phyloP scores from a whole-genome alignment of 202 grass and related monocot species.

The Zoysia matrella region DNA sequence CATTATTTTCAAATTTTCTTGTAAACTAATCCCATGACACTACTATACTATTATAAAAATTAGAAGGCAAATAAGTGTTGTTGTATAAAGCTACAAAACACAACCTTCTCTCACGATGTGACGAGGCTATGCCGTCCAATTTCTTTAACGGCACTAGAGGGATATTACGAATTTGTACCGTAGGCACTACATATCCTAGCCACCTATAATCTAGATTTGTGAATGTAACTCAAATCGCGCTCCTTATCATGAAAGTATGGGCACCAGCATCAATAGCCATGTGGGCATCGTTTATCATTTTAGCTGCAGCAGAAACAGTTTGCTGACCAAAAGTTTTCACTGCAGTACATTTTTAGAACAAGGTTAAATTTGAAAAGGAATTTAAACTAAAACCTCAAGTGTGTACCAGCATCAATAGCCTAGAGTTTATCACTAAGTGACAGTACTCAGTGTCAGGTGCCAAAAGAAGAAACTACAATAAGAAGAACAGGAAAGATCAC shows the following conservation, averaged over 20 bases:
- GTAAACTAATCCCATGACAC: no score
- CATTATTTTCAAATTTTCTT: neutral
- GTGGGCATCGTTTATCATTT: slow-evolving; percentile 9
- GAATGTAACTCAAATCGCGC: neutral
- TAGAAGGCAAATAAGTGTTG: neutral
- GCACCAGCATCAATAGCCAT: neutral
- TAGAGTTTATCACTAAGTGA: neutral
- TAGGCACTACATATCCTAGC: neutral
- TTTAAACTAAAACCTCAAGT: neutral
- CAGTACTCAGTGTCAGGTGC: neutral
- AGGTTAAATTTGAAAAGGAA: neutral
- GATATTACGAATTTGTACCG: neutral
- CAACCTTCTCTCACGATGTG: neutral
- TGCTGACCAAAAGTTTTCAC: neutral
- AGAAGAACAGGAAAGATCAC: neutral
- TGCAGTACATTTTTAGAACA: neutral
- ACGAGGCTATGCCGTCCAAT: neutral
- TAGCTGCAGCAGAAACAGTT: neutral
- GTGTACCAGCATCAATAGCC: neutral
- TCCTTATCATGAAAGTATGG: neutral
- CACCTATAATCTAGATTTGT: neutral
- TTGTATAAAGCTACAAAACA: neutral
- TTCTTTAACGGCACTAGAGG: neutral
- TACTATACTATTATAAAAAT: neutral
- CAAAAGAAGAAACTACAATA: neutral